Evolutionary conservation across 495 filamentous ascomycete species (phyloP), one percentile per base, ranked within the genome.

Genomic region (Neurospora sp.): DNA sequence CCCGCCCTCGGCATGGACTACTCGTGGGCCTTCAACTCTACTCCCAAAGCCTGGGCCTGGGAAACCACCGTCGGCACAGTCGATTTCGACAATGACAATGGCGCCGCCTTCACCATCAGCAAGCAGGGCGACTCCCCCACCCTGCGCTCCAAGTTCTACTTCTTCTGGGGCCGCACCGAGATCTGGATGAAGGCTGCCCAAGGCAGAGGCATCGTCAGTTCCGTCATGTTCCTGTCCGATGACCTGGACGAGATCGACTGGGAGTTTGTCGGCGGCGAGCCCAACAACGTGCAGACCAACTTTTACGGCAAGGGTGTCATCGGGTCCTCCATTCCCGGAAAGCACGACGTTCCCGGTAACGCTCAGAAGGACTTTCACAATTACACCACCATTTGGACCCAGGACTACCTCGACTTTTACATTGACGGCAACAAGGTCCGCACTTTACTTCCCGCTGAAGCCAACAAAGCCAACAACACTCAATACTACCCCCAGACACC

Each of bases 161-260:
- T 95, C 84, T 90, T 94, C 82, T 94, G 90, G 75, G 93, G 93
- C 59, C 85, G 87, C 72, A 85, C 91, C 61, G 89, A 91, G 75
- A 87, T 94, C 45, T 84, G 83, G 71, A 86, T 94, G 85, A 90
- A 94, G 83, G 89, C 91, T 10, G 88, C 94, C 8, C 81, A 83
- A 6, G 94, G 94, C 22, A 83, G 82, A 18, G 94, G 94, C 73
- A 89, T 97, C 73, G 89, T 96, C 78, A 94, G 91, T 82, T 93
- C 90, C 72, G 89, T 94, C 70, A 93, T 96, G 47, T 84, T 95
- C 76, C 87, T 93, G 76, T 94, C 92, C 40, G 94, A 96, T 75
- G 89, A 92, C 75, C 85, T 96, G 22, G 94, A 97, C 77, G 94
- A 97, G 78, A 91, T 97, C 71, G 94, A 97, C 80, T 95, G 91